Evolutionary conservation across 1,284 basidiomycete genomes (phyloP).

Genomic region (Cystobasidium sp.): DNA sequence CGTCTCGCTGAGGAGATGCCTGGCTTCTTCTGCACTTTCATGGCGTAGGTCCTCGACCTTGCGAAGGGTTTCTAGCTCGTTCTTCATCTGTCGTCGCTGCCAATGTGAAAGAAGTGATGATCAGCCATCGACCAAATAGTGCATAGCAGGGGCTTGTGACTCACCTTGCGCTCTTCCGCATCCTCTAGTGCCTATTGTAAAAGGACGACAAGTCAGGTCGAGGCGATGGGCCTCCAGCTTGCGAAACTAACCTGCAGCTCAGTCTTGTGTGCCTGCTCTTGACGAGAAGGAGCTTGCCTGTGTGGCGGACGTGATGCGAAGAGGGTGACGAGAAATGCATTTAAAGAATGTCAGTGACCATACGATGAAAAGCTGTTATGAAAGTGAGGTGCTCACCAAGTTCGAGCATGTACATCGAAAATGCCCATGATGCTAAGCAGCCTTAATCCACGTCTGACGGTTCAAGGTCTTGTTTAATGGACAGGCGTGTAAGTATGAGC

Average conservation of each 20-base stretch:
- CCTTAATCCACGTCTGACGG: not conserved
- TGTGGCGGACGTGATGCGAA: not conserved
- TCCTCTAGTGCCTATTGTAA: conserved; percentile 14
- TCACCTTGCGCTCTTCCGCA: conserved; percentile 24
- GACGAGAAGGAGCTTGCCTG: conserved; percentile 26
- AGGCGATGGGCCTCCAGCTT: not conserved
- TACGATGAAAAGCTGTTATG: not conserved
- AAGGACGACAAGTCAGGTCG: not conserved
- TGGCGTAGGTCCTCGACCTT: conserved; percentile 34
- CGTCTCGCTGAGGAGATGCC: not conserved
- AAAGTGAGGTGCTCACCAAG: conserved; percentile 4
- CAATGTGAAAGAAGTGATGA: not conserved
- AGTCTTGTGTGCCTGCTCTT: conserved; percentile 31
- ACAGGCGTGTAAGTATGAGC: too few species aligned
- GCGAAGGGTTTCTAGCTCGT: conserved; percentile 36
- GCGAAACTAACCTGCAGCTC: conserved; percentile 15
- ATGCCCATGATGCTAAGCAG: conserved; percentile 8
- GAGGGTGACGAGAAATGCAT: not conserved
- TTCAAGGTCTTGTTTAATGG: too few species aligned
- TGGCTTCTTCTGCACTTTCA: conserved; percentile 11
- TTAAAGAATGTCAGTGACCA: not conserved
- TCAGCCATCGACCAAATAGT: not conserved
- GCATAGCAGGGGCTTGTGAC: not conserved
- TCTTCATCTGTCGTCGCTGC: conserved; percentile 37
- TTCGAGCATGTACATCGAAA: conserved; percentile 14